Base-by-base conservation (phyloP, 345 rosid species). In the Populus pruinosa region DNA sequence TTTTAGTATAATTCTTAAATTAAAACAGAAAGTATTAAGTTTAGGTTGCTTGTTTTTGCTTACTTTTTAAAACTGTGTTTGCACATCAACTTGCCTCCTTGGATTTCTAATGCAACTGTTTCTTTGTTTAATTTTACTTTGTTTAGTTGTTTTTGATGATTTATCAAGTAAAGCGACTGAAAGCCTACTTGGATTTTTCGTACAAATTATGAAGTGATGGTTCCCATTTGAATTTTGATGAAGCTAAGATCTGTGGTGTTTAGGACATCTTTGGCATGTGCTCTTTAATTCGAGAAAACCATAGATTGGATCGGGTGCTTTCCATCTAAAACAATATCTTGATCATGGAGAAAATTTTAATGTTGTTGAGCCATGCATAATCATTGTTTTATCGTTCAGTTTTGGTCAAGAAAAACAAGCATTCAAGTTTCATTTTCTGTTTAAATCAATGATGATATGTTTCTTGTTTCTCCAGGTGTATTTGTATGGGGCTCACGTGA, bases 401-500 rank as follows among this genome's bases (percentile, higher is more conserved):
- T 36, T 8, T 8, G 21, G 41, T 38, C 39, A 1, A 35, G 7
- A 36, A 35, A 14, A 35, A 21, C 47, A 1, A 53, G n/a, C 39
- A 36, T 67, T 67, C 35, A 23, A 43, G 20, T 21, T 35, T 33
- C 55, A 29, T 43, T 70, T 59, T 8, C 23, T 23, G 39, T 2
- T 11, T 61, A 35, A 4, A 39, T 69, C 16, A 31, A 73, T 43
- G 9, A 3, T 17, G 27, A 8, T 35, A 12, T 18, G 3, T 18
- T 6, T 50, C 33, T 70, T 47, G 63, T 75, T 78, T 78, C 79
- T 80, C 63, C 85, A 95, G 97, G 88, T 95, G n/a, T 95, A 91
- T 78, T 75, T 93, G 86, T 90, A 92, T 72, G 98, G 98, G 20
- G 98, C 86, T 69, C 98, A 93, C 18, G 94, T 95, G 72, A 95